Conservation (phyloP, 208 protist species). For the Zelonia costaricensis region DNA sequence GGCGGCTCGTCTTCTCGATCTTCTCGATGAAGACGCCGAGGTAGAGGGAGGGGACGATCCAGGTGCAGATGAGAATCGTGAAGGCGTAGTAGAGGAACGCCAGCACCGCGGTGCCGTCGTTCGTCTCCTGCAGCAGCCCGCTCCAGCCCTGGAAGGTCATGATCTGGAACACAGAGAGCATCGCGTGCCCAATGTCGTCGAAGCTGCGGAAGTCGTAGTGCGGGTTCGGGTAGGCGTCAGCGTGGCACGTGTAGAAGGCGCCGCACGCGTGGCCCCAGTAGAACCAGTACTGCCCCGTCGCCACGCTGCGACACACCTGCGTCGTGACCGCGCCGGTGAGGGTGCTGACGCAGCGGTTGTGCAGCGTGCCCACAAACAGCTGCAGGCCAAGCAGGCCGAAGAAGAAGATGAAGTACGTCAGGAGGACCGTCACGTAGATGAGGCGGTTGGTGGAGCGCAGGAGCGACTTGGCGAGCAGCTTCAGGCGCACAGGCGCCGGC, state of each 20-base stretch:
- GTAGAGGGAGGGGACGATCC: constrained; percentile 87
- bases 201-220: constrained; percentile 89
- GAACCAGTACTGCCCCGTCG: constrained; percentile 63
- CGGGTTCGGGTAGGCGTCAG: constrained; percentile 64
- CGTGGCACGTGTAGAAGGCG: constrained; percentile 49
- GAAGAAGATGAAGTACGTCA: constrained; percentile 89
- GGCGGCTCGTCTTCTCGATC: constrained; percentile 73
- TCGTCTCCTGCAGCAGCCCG: constrained; percentile 78
- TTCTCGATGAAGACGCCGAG: constrained; percentile 91
- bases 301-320: constrained; percentile 59
- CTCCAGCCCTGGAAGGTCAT: constrained; percentile 93
- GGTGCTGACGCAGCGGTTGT: constrained; percentile 77
- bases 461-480: constrained; percentile 87
- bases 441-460: constrained; percentile 79
- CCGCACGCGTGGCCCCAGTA: constrained; percentile 78
- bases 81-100: constrained; percentile 86
- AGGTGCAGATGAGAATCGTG: constrained; percentile 84
- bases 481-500: constrained; percentile 73
- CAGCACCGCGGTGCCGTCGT: constrained; percentile 59
- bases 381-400: constrained; percentile 88
- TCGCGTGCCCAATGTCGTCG: constrained; percentile 89
- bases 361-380: constrained; percentile 79
- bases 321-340: constrained; percentile 50
- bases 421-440: constrained; percentile 65
- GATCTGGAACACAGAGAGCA: constrained; percentile 88